phyloP scores from a whole-genome alignment of 352 stramenopile species.

The Blastocystis sp. region DNA sequence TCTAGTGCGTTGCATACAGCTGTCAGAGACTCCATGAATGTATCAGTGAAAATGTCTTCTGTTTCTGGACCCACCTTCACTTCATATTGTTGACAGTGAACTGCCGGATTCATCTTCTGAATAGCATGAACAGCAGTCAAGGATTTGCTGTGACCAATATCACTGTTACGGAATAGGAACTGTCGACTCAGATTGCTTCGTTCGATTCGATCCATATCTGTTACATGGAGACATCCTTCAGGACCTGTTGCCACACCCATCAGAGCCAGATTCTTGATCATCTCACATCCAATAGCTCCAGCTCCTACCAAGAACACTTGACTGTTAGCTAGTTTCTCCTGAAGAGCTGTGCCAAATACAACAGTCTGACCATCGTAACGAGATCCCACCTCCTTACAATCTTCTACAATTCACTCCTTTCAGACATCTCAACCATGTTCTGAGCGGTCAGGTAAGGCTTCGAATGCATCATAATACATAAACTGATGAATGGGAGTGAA shows the following conservation, averaged over 20 bases:
- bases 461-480: slow-evolving; percentile 95
- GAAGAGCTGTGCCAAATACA: slow-evolving; percentile 74
- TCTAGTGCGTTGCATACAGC: slow-evolving; percentile 93
- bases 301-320: slow-evolving; percentile 93
- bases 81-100: slow-evolving; percentile 77
- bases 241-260: slow-evolving; percentile 87
- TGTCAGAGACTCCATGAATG: slow-evolving; percentile 88
- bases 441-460: slow-evolving; percentile 76
- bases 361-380: slow-evolving; percentile 85
- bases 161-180: slow-evolving; percentile 92
- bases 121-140: slow-evolving; percentile 81
- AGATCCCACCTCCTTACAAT: slow-evolving; percentile 66
- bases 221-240: slow-evolving; percentile 78
- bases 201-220: slow-evolving; percentile 98
- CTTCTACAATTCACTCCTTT: slow-evolving; percentile 1
- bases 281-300: slow-evolving; percentile 97
- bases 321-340: slow-evolving; percentile 74
- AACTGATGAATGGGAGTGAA: slow-evolving; percentile 97
- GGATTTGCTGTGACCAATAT: slow-evolving; percentile 92
- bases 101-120: slow-evolving; percentile 85
- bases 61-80: slow-evolving; percentile 80
- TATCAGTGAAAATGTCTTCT: slow-evolving; percentile 92
- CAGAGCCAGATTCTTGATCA: slow-evolving; percentile 99
- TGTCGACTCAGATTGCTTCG: slow-evolving; percentile 95
- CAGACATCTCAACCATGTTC: slow-evolving; percentile 65